Evolutionary conservation across 495 filamentous ascomycete genomes (phyloP).

Genomic region (Pyrenopolyporus hunteri): DNA sequence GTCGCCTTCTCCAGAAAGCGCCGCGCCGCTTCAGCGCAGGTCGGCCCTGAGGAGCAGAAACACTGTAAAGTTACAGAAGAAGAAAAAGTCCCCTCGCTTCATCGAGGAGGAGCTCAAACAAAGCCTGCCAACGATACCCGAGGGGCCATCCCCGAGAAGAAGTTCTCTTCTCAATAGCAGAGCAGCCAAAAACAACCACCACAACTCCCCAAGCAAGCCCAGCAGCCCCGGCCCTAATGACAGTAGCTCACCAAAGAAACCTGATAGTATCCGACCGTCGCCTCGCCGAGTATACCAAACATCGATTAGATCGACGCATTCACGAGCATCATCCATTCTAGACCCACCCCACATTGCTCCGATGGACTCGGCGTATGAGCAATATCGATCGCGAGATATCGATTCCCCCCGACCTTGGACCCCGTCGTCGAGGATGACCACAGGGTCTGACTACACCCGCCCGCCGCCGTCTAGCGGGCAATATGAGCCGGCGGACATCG

Average conservation of each 20-base stretch:
- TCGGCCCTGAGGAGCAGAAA: constrained; percentile 26
- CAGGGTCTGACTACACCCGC: constrained; percentile 65
- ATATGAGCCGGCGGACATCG: constrained; percentile 87
- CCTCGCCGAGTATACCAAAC: constrained; percentile 55
- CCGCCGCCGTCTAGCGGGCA: constrained; percentile 70
- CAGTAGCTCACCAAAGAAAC: constrained; percentile 47
- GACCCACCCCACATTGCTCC: constrained; percentile 56
- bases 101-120: constrained; percentile 20
- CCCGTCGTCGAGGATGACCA: constrained; percentile 61
- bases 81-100: constrained; percentile 24
- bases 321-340: constrained; percentile 50
- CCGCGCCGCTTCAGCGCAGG: constrained; percentile 24
- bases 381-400: constrained; percentile 43
- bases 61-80: constrained; percentile 56
- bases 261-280: constrained; percentile 44
- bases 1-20: constrained; percentile 15
- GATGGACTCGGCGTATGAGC: constrained; percentile 52
- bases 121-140: constrained; percentile 50
- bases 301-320: constrained; percentile 52
- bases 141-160: constrained; percentile 54
- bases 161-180: constrained; percentile 38
- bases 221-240: constrained; percentile 8
- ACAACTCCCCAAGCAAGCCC: constrained; percentile 4
- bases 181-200: constrained; percentile 4
- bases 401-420: constrained; percentile 74